Evolutionary conservation across 768 basidiomycete species (phyloP).

Genomic region (Trametes cubensis): DNA sequence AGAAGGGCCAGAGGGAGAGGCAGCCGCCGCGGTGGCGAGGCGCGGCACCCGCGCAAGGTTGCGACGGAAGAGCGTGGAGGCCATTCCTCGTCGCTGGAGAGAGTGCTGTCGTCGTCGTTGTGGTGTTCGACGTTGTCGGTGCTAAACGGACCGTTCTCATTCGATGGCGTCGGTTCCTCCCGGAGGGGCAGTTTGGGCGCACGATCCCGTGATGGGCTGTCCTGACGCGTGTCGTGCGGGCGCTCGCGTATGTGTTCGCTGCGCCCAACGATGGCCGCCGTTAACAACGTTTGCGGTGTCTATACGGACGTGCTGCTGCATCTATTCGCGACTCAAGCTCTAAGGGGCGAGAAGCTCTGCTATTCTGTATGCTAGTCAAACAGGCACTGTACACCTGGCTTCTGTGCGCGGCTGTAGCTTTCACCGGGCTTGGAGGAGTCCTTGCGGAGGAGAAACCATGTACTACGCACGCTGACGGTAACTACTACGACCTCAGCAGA

Average conservation of each 20-base stretch:
- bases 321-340: neutral
- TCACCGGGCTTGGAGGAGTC: constrained; percentile 10
- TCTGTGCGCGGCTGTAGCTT: constrained; percentile 11
- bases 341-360: neutral
- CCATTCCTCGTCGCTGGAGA: constrained; percentile 52
- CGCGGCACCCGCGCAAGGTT: constrained; percentile 47
- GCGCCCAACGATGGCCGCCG: constrained; percentile 3
- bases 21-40: constrained; percentile 35
- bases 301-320: neutral
- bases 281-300: constrained; percentile 1
- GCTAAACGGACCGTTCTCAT: constrained; percentile 36
- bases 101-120: constrained; percentile 31
- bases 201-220: constrained; percentile 18
- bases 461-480: constrained; percentile 55
- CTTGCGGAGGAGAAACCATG: constrained; percentile 57
- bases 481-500: constrained; percentile 68
- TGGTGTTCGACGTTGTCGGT: constrained; percentile 32
- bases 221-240: neutral
- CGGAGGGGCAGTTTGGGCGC: constrained; percentile 21
- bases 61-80: constrained; percentile 66
- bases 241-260: neutral
- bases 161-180: constrained; percentile 26
- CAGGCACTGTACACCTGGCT: neutral
- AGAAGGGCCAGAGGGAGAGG: constrained; percentile 30
- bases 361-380: constrained; percentile 8